Percentiles rank a stretch among this genome's conserved stretches.
Evolutionary conservation across 2,329 filamentous ascomycete genomes (phyloP).

Genomic region (Fusarium veterinarium): DNA sequence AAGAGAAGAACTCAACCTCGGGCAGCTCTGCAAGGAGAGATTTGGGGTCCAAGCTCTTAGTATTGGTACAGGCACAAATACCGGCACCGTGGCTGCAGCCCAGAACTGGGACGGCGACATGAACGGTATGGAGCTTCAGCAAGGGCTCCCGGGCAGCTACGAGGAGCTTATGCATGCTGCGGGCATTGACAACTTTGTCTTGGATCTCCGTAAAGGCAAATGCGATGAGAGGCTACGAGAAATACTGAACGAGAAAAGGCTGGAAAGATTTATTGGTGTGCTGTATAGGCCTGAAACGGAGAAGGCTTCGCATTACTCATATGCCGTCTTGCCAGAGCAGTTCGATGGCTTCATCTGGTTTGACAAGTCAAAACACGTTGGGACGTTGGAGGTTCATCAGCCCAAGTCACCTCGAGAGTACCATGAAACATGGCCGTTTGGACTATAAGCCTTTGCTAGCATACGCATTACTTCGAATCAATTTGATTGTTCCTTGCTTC

Average conservation of each 20-base stretch:
- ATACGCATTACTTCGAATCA: neutral
- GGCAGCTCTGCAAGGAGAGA: slow-evolving; percentile 25
- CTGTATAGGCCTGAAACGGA: slow-evolving; percentile 26
- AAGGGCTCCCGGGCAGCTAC: slow-evolving; percentile 21
- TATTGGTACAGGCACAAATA: slow-evolving; percentile 27
- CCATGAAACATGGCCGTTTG: slow-evolving; percentile 32
- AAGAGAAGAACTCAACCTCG: slow-evolving; percentile 25
- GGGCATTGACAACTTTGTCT: slow-evolving; percentile 18
- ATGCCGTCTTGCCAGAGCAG: slow-evolving; percentile 21
- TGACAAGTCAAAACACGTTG: slow-evolving; percentile 28
- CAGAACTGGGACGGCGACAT: slow-evolving; percentile 30
- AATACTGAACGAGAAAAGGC: neutral
- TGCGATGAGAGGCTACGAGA: slow-evolving; percentile 20
- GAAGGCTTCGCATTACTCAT: slow-evolving; percentile 31
- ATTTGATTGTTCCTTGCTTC: neutral
- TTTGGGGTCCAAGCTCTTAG: slow-evolving; percentile 8
- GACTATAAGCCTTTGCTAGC: neutral
- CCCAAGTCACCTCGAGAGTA: slow-evolving; percentile 25
- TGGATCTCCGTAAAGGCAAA: slow-evolving; percentile 19
- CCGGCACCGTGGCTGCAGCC: slow-evolving; percentile 26
- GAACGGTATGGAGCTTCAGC: slow-evolving; percentile 24
- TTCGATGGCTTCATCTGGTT: slow-evolving; percentile 35
- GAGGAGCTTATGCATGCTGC: slow-evolving; percentile 30
- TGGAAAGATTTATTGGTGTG: slow-evolving; percentile 34
- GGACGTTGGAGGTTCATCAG: slow-evolving; percentile 26